These are phyloP conservation scores for Penicillium frequentans DNA, from an alignment of 2,329 filamentous ascomycete species.

Conservation along the genomic window DNA sequence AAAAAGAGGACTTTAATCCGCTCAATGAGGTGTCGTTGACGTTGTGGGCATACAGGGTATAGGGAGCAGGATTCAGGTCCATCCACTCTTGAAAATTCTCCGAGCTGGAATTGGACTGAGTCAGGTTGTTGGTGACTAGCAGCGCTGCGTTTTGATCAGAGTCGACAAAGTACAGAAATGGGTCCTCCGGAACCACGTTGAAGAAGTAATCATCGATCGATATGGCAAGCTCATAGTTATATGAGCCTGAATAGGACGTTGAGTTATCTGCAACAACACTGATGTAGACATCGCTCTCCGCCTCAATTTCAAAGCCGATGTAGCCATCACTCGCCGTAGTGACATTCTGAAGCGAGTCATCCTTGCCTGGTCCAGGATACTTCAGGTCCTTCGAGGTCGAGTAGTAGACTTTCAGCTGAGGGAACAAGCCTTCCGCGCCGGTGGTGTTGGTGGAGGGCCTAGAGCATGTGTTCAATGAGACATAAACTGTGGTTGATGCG, in stretches of 20 bases:
- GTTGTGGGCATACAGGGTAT: slow-evolving; percentile 73
- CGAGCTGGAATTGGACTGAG: slow-evolving; percentile 47
- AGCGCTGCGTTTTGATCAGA: slow-evolving; percentile 78
- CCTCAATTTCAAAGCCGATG: slow-evolving; percentile 62
- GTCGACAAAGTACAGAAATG: slow-evolving; percentile 76
- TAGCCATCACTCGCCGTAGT: slow-evolving; percentile 67
- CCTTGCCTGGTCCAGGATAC: slow-evolving; percentile 62
- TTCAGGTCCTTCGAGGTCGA: slow-evolving; percentile 66
- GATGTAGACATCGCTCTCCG: slow-evolving; percentile 70
- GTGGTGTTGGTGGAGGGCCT: slow-evolving; percentile 64
- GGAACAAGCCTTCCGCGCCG: slow-evolving; percentile 49
- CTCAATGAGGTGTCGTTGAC: slow-evolving; percentile 58
- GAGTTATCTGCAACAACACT: slow-evolving; percentile 70
- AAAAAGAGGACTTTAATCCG: slow-evolving; percentile 78
- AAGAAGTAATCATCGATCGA: slow-evolving; percentile 81
- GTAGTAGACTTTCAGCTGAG: slow-evolving; percentile 76
- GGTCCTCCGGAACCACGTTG: slow-evolving; percentile 50
- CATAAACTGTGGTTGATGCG: slow-evolving; percentile 62
- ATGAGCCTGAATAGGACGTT: slow-evolving; percentile 63
- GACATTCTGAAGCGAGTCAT: slow-evolving; percentile 42
- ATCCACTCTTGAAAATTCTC: slow-evolving; percentile 56
- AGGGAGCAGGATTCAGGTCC: slow-evolving; percentile 63
- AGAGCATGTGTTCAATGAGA: slow-evolving; percentile 83
- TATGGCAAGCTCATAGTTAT: slow-evolving; percentile 77
- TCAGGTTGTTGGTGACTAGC: slow-evolving; percentile 71